These are phyloP conservation scores for Apodospora peruviana DNA, from an alignment of 495 filamentous ascomycete genomes.

Conservation along the genomic window DNA sequence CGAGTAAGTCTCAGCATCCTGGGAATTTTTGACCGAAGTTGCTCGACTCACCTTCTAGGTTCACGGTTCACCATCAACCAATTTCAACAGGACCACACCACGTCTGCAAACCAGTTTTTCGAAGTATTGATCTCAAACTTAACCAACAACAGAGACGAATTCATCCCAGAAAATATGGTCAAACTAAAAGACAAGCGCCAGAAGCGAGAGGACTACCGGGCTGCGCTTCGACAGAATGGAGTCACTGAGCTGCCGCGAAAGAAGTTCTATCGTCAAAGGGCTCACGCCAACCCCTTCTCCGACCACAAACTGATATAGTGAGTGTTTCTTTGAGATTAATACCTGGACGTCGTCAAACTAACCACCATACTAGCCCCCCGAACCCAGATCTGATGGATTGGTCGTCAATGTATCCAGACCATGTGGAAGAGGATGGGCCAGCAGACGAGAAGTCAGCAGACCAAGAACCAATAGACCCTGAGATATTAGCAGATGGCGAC, in stretches of 20 bases:
- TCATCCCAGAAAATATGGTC: too few relatives aligned
- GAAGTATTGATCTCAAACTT: too few relatives aligned
- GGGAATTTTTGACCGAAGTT: too few relatives aligned
- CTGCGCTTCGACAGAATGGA: constrained; percentile 17
- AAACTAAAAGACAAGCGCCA: constrained; percentile 63
- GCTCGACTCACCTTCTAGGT: too few relatives aligned
- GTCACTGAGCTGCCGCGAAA: constrained; percentile 64
- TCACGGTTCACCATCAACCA: too few relatives aligned
- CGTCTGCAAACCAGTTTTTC: too few relatives aligned
- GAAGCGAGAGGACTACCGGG: constrained; percentile 70
- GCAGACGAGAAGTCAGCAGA: constrained; percentile 14
- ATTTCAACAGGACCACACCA: neutral
- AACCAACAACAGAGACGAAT: neutral
- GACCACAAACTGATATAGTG: constrained; percentile 88
- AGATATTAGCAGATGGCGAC: constrained; percentile 20
- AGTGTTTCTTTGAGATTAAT: neutral
- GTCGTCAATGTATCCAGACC: constrained; percentile 77
- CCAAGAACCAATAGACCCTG: constrained; percentile 20
- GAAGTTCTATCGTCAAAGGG: constrained; percentile 92
- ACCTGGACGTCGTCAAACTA: neutral
- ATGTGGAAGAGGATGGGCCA: constrained; percentile 31
- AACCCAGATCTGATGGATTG: constrained; percentile 86
- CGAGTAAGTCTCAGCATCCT: neutral
- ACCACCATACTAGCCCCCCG: constrained; percentile 54
- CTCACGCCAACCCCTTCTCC: constrained; percentile 96